phyloP scores from a whole-genome alignment of 1,284 basidiomycete species.

The Salmacisia buchloeana region DNA sequence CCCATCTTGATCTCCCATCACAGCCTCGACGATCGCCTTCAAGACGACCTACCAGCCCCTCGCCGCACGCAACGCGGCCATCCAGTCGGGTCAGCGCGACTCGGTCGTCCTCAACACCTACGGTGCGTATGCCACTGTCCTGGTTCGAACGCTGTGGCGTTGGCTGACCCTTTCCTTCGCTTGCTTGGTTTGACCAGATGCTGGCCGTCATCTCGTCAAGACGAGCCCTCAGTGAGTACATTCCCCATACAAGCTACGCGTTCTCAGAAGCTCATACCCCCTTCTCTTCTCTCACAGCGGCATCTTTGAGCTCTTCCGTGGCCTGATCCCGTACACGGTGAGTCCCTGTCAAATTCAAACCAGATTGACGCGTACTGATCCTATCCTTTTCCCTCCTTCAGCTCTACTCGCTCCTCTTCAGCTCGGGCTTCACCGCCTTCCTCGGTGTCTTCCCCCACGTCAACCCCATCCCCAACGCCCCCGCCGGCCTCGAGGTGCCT shows the following conservation, averaged over 20 bases:
- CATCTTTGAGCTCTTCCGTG: slow-evolving; percentile 4
- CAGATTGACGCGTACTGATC: neutral
- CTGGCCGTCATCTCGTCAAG: slow-evolving; percentile 1
- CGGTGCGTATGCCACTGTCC: neutral
- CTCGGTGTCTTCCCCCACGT: neutral
- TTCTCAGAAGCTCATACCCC: too few relatives aligned
- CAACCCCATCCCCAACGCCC: slow-evolving; percentile 6
- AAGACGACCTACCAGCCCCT: slow-evolving; percentile 7
- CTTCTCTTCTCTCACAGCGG: too few relatives aligned
- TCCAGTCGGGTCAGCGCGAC: neutral
- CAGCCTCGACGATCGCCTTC: neutral
- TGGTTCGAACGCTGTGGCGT: too few relatives aligned
- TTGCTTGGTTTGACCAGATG: neutral
- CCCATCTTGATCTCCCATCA: neutral
- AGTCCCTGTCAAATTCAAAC: neutral
- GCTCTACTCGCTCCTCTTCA: slow-evolving; percentile 7
- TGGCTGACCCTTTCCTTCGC: too few relatives aligned
- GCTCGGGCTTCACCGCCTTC: slow-evolving; percentile 3
- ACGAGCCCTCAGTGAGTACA: slow-evolving; percentile 4
- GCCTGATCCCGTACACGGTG: slow-evolving; percentile 8
- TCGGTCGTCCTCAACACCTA: slow-evolving; percentile 7
- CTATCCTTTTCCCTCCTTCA: neutral
- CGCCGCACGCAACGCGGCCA: neutral
- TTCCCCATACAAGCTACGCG: neutral
- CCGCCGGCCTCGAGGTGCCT: neutral